Evolutionary conservation across 352 stramenopile genomes (phyloP).

Genomic region (Globisporangium polare): DNA sequence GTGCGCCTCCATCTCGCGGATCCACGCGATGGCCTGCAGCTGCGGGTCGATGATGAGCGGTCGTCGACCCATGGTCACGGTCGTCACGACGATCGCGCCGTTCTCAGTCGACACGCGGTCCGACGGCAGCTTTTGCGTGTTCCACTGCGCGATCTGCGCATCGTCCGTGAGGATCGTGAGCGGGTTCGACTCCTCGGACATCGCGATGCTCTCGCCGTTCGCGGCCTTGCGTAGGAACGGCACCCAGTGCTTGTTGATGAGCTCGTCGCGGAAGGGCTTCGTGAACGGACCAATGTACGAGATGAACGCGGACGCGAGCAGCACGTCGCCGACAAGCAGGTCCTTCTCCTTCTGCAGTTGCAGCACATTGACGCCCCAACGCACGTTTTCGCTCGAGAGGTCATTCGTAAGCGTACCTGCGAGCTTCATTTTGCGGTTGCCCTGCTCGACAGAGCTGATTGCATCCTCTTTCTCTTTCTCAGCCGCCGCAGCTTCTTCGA

Average conservation of each 20-base stretch:
- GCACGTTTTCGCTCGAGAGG: slow-evolving; percentile 94
- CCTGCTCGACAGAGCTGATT: slow-evolving; percentile 88
- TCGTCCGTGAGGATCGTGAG: slow-evolving; percentile 91
- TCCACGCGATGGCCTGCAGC: slow-evolving; percentile 92
- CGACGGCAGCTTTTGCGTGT: slow-evolving; percentile 89
- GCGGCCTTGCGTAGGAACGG: slow-evolving; percentile 87
- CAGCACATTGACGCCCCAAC: slow-evolving; percentile 93
- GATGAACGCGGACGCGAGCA: slow-evolving; percentile 93
- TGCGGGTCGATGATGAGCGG: slow-evolving; percentile 94
- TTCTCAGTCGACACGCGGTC: slow-evolving; percentile 95
- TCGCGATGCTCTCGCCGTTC: slow-evolving; percentile 84
- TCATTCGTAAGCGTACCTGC: slow-evolving; percentile 93
- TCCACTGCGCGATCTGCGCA: slow-evolving; percentile 92
- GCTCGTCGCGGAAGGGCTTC: slow-evolving; percentile 91
- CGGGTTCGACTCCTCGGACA: slow-evolving; percentile 88
- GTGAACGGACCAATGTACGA: slow-evolving; percentile 96
- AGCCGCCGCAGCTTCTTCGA: slow-evolving; percentile 86
- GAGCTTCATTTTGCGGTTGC: slow-evolving; percentile 94
- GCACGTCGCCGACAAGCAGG: slow-evolving; percentile 91
- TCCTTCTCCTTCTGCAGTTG: slow-evolving; percentile 91
- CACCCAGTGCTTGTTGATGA: slow-evolving; percentile 93
- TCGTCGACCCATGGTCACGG: slow-evolving; percentile 84
- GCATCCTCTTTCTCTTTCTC: slow-evolving; percentile 93
- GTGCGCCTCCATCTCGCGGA: slow-evolving; percentile 89
- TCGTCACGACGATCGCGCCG: slow-evolving; percentile 91